phyloP scores from a whole-genome alignment of 345 rosid genomes.

The Pseudoturritis turrita region DNA sequence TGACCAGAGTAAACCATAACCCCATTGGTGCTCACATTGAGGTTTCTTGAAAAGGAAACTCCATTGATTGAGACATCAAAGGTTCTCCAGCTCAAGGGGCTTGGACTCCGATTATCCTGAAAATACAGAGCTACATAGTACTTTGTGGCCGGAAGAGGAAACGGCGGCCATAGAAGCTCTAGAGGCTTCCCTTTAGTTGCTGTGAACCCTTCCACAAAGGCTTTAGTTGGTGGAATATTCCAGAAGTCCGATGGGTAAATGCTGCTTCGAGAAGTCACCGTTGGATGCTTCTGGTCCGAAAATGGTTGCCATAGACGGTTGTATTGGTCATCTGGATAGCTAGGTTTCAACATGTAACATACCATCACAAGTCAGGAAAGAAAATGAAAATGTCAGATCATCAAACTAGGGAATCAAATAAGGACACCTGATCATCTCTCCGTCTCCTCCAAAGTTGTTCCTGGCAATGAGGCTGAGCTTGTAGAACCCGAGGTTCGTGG shows the following conservation, averaged over 20 bases:
- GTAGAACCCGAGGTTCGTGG: conserved; percentile 43
- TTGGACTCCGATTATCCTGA: conserved; percentile 58
- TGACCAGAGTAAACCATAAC: conserved; percentile 52
- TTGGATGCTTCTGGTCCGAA: conserved; percentile 37
- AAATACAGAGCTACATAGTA: conserved; percentile 80
- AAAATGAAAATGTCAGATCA: neutral
- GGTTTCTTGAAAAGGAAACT: conserved; percentile 40
- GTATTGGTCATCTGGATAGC: conserved; percentile 71
- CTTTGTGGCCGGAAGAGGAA: conserved; percentile 49
- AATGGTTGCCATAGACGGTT: conserved; percentile 75
- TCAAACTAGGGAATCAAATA: neutral
- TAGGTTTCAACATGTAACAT: conserved; percentile 36
- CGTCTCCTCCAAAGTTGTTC: conserved; percentile 47
- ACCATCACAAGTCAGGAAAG: conserved; percentile 10
- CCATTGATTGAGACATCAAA: conserved; percentile 70
- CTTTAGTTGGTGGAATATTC: conserved; percentile 62
- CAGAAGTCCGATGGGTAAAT: conserved; percentile 55
- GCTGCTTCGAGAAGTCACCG: conserved; percentile 35
- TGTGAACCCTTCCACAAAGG: conserved; percentile 52
- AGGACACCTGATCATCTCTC: conserved; percentile 46
- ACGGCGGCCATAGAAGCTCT: conserved; percentile 54
- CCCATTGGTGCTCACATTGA: conserved; percentile 65
- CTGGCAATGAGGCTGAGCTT: conserved; percentile 63
- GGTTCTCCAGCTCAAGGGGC: conserved; percentile 69
- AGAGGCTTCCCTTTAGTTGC: conserved; percentile 52